Base-by-base conservation (phyloP, 345 rosid genomes). In the Lepidium didymum region DNA sequence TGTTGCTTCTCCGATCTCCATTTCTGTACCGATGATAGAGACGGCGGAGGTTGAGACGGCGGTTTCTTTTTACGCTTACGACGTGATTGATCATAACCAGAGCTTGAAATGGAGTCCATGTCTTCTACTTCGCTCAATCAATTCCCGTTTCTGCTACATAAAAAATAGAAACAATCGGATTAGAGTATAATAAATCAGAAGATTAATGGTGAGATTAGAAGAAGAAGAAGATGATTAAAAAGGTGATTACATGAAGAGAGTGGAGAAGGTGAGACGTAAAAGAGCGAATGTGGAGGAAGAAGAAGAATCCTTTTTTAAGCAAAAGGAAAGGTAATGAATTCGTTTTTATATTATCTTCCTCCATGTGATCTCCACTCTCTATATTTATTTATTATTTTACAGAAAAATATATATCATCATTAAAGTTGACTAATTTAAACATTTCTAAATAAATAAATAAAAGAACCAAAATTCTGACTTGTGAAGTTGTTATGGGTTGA, bases 1-100 rank as follows among this genome's bases (percentile, higher is more conserved):
- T 89, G 88, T 54, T 85, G 95, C 25, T 87, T 69, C 68, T 86
- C 87, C 8, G 99, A 86, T 73, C 83, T 84, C 99, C 99, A 94
- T 68, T 73, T 84, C 7, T 77, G 59, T 7, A 75, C 54, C 47
- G 79, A 64, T 1, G 64, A 46, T 10, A 12, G 41, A 27, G 51
- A 27, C 12, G 84, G 52, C n/a, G 70, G 8, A 10, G 34, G 31
- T 19, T 14, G 43, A 4, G 60, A 41, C 2, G 45, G 29, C 0
- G 44, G 52, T 79, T 83, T 86, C 85, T 85, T 88, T 86, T 81
- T 90, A 81, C 82, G 80, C 67, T 64, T 85, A 53, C 86, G 82
- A 19, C 72, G 82, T 1, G 80, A 62, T 7, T 85, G 87, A 66
- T 83, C 87, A 12, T 57, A 54, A 51, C 27, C 37, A 11, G 77